Evolutionary conservation across 2,329 filamentous ascomycete genomes (phyloP).

Genomic region (Chaetomiaceae sp.): DNA sequence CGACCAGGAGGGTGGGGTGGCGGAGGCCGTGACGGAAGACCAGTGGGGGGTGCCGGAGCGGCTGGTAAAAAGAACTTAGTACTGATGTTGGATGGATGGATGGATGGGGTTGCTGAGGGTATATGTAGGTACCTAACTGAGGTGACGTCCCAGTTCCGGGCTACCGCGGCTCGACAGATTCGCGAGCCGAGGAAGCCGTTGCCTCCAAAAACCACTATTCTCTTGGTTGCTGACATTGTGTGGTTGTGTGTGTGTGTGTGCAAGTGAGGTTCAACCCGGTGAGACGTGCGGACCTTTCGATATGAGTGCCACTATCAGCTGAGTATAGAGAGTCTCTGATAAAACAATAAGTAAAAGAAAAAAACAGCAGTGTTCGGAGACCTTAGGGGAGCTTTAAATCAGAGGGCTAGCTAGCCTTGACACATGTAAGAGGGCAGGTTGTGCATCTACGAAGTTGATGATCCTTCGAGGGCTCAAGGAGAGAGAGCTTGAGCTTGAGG

Average conservation of each 20-base stretch:
- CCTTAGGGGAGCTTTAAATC: no score
- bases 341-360: no score
- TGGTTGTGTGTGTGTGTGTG: slow-evolving; percentile 34
- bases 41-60: slow-evolving; percentile 88
- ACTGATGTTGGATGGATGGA: neutral
- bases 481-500: no score
- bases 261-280: neutral
- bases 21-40: slow-evolving; percentile 69
- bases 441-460: no score
- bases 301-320: no score
- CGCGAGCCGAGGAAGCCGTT: slow-evolving; percentile 85
- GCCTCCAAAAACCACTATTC: slow-evolving; percentile 85
- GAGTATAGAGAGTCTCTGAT: no score
- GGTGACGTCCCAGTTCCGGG: slow-evolving; percentile 84
- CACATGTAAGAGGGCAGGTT: no score
- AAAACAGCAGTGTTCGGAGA: no score
- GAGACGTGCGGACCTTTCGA: neutral
- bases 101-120: neutral
- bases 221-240: slow-evolving; percentile 61
- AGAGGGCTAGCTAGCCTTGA: no score
- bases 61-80: slow-evolving; percentile 44
- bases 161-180: slow-evolving; percentile 86
- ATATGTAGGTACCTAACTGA: slow-evolving; percentile 72
- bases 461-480: no score
- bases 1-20: slow-evolving; percentile 73